These are phyloP conservation scores for Cladophialophora yegresii DNA, from an alignment of 2,329 filamentous ascomycete genomes.

Conservation along the genomic window DNA sequence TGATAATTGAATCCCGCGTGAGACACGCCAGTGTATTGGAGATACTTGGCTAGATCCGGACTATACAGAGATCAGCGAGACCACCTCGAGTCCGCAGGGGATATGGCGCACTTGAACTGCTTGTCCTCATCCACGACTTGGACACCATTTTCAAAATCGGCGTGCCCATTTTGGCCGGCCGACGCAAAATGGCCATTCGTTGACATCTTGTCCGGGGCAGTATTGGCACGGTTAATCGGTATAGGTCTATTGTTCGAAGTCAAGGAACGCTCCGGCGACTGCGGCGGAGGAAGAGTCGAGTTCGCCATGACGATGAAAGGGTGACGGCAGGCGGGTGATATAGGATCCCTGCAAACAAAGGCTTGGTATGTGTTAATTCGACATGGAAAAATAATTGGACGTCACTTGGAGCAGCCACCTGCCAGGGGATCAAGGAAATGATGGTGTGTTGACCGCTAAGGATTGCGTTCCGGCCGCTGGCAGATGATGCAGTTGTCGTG, in stretches of 20 bases:
- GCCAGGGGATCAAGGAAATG: slow-evolving; percentile 17
- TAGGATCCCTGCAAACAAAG: slow-evolving; percentile 17
- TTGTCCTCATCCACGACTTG: slow-evolving; percentile 97
- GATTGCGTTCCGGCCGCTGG: slow-evolving; percentile 4
- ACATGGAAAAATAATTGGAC: slow-evolving; percentile 20
- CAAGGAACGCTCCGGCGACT: slow-evolving; percentile 24
- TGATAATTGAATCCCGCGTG: slow-evolving; percentile 98
- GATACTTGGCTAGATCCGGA: slow-evolving; percentile 75
- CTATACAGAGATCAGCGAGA: slow-evolving; percentile 50
- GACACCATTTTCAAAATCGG: slow-evolving; percentile 81
- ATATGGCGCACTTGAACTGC: slow-evolving; percentile 74
- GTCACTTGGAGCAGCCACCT: slow-evolving; percentile 26
- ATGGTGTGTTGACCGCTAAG: slow-evolving; percentile 16
- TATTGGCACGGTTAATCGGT: slow-evolving; percentile 32
- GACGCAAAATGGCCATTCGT: slow-evolving; percentile 52
- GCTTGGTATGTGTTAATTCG: slow-evolving; percentile 20
- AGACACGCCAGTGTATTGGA: slow-evolving; percentile 75
- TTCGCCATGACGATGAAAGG: slow-evolving; percentile 31
- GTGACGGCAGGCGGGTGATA: slow-evolving; percentile 15
- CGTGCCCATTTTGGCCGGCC: slow-evolving; percentile 44
- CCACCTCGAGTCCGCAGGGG: neutral
- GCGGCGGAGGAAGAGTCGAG: slow-evolving; percentile 29
- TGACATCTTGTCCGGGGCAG: slow-evolving; percentile 45
- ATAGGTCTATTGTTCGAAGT: slow-evolving; percentile 25
- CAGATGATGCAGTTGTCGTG: slow-evolving; percentile 11